Percentiles rank a stretch among this genome's conserved stretches.
phyloP scores from a whole-genome alignment of 257 asterid species.

The Jaltomata sinuosa region DNA sequence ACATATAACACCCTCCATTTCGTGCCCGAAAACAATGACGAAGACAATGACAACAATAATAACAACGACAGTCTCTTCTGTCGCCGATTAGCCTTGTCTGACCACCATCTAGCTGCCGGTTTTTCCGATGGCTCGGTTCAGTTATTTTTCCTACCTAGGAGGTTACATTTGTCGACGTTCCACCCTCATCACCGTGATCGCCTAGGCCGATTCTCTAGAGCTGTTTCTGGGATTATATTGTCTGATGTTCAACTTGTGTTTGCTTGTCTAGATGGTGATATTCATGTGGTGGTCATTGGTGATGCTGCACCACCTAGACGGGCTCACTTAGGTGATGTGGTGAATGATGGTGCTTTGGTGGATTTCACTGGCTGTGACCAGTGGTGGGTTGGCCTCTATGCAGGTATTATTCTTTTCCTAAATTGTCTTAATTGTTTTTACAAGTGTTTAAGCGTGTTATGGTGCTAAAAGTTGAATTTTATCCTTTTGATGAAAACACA shows the following conservation, averaged over 20 bases:
- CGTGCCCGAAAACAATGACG: conserved; percentile 15
- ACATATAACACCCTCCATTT: conserved; percentile 34
- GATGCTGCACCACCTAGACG: conserved; percentile 34
- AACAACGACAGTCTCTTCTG: conserved; percentile 28
- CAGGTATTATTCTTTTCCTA: conserved; percentile 29
- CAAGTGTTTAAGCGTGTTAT: not conserved
- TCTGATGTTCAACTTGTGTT: conserved; percentile 36
- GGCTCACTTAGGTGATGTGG: conserved; percentile 67
- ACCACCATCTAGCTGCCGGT: conserved; percentile 72
- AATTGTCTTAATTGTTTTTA: not conserved
- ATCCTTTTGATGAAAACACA: not conserved
- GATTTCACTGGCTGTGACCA: conserved; percentile 66
- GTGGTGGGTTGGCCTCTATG: conserved; percentile 98
- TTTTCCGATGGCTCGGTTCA: conserved; percentile 66
- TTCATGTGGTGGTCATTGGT: conserved; percentile 33
- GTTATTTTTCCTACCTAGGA: conserved; percentile 36
- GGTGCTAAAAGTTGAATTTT: not conserved
- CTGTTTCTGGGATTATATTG: conserved; percentile 53
- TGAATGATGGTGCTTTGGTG: conserved; percentile 67
- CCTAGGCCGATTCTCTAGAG: conserved; percentile 52
- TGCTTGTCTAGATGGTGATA: conserved; percentile 69
- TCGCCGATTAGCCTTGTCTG: conserved; percentile 68
- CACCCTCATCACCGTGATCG: conserved; percentile 59
- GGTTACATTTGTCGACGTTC: conserved; percentile 41
- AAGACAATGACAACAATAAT: conserved; percentile 20